Conservation (phyloP, 2,329 filamentous ascomycete genomes). For the Pseudogymnoascus sp. region DNA sequence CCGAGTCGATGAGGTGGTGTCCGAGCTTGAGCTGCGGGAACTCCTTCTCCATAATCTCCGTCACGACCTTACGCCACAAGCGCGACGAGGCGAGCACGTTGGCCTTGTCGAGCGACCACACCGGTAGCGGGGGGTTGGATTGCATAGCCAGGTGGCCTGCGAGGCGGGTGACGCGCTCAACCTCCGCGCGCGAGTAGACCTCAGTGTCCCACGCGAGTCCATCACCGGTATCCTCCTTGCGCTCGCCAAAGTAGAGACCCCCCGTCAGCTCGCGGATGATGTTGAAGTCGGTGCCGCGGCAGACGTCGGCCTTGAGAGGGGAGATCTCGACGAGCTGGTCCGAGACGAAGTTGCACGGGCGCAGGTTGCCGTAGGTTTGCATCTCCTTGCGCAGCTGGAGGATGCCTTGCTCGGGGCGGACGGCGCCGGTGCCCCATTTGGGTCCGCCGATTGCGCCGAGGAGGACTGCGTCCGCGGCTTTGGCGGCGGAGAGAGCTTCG, state of each 20-base stretch:
- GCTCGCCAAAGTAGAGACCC: slow-evolving; percentile 91
- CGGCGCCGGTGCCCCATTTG: slow-evolving; percentile 82
- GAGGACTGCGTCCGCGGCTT: slow-evolving; percentile 79
- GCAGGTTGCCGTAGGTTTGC: slow-evolving; percentile 87
- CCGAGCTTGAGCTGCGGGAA: slow-evolving; percentile 78
- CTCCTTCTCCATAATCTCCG: slow-evolving; percentile 77
- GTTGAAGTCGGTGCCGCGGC: slow-evolving; percentile 82
- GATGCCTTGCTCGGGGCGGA: slow-evolving; percentile 88
- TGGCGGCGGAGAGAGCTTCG: slow-evolving; percentile 72
- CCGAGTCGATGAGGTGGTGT: slow-evolving; percentile 90
- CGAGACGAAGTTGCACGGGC: slow-evolving; percentile 91
- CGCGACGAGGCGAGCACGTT: slow-evolving; percentile 88
- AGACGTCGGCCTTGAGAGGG: slow-evolving; percentile 78
- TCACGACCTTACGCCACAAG: slow-evolving; percentile 81
- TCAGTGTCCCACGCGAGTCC: slow-evolving; percentile 76
- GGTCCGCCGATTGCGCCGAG: slow-evolving; percentile 94
- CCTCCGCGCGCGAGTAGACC: slow-evolving; percentile 75
- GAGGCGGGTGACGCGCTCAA: slow-evolving; percentile 79
- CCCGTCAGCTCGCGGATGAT: slow-evolving; percentile 88
- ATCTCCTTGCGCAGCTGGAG: slow-evolving; percentile 89
- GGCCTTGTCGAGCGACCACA: slow-evolving; percentile 90
- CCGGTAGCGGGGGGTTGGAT: slow-evolving; percentile 65
- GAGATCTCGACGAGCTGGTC: slow-evolving; percentile 76
- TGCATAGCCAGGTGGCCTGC: slow-evolving; percentile 74
- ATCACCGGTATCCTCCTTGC: slow-evolving; percentile 69